Base-by-base conservation (phyloP, 176 grass and related monocot species). In the Eremochloa ophiuroides region DNA sequence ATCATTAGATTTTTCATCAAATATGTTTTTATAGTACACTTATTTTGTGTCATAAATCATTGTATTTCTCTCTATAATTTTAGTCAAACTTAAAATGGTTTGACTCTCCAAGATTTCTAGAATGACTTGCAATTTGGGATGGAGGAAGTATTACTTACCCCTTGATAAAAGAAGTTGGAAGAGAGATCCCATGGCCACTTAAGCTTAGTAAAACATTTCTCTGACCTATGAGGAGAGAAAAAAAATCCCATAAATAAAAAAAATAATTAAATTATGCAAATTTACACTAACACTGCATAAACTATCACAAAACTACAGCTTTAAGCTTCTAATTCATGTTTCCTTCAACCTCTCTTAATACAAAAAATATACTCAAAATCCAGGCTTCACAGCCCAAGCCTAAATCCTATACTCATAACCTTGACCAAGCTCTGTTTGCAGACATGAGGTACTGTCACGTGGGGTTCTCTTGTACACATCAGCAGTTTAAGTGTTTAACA, bases 121-220 rank as follows among this genome's bases (percentile, higher is more conserved):
- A n/a, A n/a, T n/a, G n/a, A n/a, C n/a, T n/a, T n/a, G n/a, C 7
- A 86, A 13, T 59, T n/a, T n/a, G n/a, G n/a, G n/a, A n/a, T n/a
- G n/a, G n/a, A n/a, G n/a, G n/a, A n/a, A n/a, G n/a, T n/a, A n/a
- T 83, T 83, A 72, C 81, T 70, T 31, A 38, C 87, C 75, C 18
- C 62, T 80, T 89, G 70, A 76, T 89, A 39, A 73, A 94, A 88
- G 73, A 94, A 88, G 59, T 84, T 78, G 13, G 85, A 61, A 35
- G 78, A 17, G 14, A 6, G 43, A 68, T 83, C 56, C 88, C 83
- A 80, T 65, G 85, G 88, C 92, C 92, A 91, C 4, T 27, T 33
- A 74, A 91, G 86, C 33, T 83, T 85, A 59, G 55, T 58, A 75
- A 91, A 88, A 73, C 92, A 94, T 69, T 88, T 76, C 43, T 88